Conservation (phyloP, 1,139 yeast genomes). For the Debaryomyces coudertii region DNA sequence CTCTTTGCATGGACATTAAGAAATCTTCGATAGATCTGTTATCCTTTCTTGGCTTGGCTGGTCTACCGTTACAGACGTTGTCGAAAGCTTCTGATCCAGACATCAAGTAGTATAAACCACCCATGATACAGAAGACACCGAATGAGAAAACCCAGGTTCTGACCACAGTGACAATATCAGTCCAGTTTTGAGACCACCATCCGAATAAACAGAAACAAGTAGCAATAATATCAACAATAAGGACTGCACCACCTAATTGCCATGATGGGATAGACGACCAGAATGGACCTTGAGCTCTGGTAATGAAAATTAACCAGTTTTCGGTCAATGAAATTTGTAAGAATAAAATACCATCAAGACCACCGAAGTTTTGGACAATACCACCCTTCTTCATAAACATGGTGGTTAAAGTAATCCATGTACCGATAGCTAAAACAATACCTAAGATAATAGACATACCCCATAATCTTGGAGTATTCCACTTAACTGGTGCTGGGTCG, state of each 20-base stretch:
- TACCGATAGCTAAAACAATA: slow-evolving; percentile 78
- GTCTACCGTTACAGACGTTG: slow-evolving; percentile 91
- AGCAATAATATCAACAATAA: slow-evolving; percentile 84
- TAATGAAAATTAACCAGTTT: slow-evolving; percentile 94
- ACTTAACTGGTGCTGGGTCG: slow-evolving; percentile 95
- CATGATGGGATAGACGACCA: slow-evolving; percentile 92
- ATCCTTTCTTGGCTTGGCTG: slow-evolving; percentile 66
- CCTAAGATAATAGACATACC: slow-evolving; percentile 92
- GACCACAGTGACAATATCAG: slow-evolving; percentile 91
- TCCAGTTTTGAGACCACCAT: slow-evolving; percentile 98
- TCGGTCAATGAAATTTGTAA: slow-evolving; percentile 91
- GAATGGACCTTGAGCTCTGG: slow-evolving; percentile 96
- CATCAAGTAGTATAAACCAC: slow-evolving; percentile 96
- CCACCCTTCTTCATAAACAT: slow-evolving; percentile 82
- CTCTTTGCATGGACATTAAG: slow-evolving; percentile 97
- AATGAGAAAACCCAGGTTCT: slow-evolving; percentile 94
- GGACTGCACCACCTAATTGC: slow-evolving; percentile 94
- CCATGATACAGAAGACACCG: slow-evolving; percentile 94
- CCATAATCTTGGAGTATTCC: slow-evolving; percentile 98
- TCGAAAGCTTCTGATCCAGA: slow-evolving; percentile 86
- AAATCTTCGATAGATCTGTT: slow-evolving; percentile 90
- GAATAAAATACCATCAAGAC: slow-evolving; percentile 88
- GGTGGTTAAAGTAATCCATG: slow-evolving; percentile 91
- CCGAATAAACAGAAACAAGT: slow-evolving; percentile 93
- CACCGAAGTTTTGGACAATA: slow-evolving; percentile 93